A percentile compares a stretch with the other conserved stretches of the same genome.
Conservation (phyloP, 306 rosid species). For the Lathyrus tuberosus region DNA sequence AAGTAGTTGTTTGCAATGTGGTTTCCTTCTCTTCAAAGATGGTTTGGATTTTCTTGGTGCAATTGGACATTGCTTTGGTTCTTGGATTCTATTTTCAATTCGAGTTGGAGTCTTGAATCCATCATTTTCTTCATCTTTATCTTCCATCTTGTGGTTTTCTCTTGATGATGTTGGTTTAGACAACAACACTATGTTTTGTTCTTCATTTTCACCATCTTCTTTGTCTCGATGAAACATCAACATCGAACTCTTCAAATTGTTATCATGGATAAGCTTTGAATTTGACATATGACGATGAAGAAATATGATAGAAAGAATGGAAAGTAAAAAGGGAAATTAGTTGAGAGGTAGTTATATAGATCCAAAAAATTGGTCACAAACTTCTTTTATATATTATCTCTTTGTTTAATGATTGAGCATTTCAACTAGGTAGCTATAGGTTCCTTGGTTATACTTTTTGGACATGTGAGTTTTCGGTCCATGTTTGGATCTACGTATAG, state of each 20-base stretch:
- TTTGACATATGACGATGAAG: constrained; percentile 31
- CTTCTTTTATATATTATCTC: constrained; percentile 12
- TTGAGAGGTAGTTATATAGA: constrained; percentile 39
- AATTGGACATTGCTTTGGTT: constrained; percentile 52
- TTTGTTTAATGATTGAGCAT: constrained; percentile 14
- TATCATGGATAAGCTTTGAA: constrained; percentile 11
- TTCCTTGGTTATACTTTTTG: constrained; percentile 19
- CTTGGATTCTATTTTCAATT: constrained; percentile 52
- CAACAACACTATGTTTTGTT: background rate
- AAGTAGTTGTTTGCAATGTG: constrained; percentile 32
- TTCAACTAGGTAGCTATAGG: constrained; percentile 19
- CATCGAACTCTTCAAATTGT: constrained; percentile 4
- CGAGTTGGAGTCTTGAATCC: constrained; percentile 69
- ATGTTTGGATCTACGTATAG: background rate
- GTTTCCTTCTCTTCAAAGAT: constrained; percentile 42
- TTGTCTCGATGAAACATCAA: constrained; percentile 3
- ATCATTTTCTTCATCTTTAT: constrained; percentile 43
- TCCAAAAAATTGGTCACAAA: constrained; percentile 19
- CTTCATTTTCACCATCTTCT: background rate
- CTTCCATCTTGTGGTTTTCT: background rate
- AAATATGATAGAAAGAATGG: background rate
- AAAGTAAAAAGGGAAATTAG: constrained; percentile 2
- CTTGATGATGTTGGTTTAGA: constrained; percentile 13
- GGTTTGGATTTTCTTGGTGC: constrained; percentile 56
- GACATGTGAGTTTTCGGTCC: constrained; percentile 16